Evolutionary conservation across 768 basidiomycete genomes (phyloP), one percentile per base, ranked within the genome.

Genomic region (Lanmaoa pseudosensibilis): DNA sequence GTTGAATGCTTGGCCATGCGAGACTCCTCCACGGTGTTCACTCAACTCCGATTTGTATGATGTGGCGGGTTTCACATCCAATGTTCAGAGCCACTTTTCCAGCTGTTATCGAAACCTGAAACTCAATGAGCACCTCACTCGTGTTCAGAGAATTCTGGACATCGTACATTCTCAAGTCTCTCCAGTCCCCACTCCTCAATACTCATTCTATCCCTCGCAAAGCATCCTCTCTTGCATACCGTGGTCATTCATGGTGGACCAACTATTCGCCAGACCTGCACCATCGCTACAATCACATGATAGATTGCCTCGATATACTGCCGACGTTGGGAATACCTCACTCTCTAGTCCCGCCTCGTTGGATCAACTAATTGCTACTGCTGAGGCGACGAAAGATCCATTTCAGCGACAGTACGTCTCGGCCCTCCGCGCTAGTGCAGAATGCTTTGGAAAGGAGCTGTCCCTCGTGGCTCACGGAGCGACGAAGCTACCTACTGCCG

Each of bases 1-100:
- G 30, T 18, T 56, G 7, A 3, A 27, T 4, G 44, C 52, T 40
- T 69, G 69, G 68, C 68, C 68, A 23, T 60, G 54, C 32, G 55
- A 63, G 43, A 58, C 40, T 12, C 52, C 64, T 5, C 62, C 62
- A 13, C n/a, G 0, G 2, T 32, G 33, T 19, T 53, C 51, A 9
- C 58, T 61, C 23, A 19, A 45, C 12, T 5, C 18, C 6, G 2
- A 3, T 8, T 43, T 19, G 6, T 64, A 67, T n/a, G 4, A 65
- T 23, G 30, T 61, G n/a, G 3, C 19, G 5, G 3, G 21, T 1
- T 27, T 69, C 11, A 34, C 36, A 5, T 40, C 54, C 30, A 32
- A 46, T 0, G n/a, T 54, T 21, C 11, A 25, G 10, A 12, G 1
- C 1, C 9, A 58, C 37, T 69, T 70, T 18, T 23, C 37, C 13